Evolutionary conservation across 2,329 filamentous ascomycete genomes (phyloP).

Genomic region (Colletotrichum australisinense): DNA sequence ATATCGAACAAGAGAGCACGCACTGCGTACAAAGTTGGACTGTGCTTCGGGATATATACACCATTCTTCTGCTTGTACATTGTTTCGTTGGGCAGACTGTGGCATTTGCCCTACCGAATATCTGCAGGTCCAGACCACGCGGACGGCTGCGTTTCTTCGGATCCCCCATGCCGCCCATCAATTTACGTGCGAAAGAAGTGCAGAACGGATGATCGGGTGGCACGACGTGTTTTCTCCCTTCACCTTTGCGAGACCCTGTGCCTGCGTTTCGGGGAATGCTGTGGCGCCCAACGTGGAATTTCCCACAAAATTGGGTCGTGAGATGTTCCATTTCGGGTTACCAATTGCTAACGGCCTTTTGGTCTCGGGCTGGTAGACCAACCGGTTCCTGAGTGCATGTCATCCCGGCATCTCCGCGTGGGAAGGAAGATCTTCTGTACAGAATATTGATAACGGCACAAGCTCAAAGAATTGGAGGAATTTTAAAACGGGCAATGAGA

Average conservation of each 20-base stretch:
- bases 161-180: neutral
- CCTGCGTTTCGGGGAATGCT: neutral
- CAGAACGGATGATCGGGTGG: neutral
- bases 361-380: neutral
- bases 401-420: neutral
- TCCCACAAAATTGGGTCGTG: neutral
- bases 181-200: neutral
- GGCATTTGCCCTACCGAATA: neutral
- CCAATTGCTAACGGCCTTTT: neutral
- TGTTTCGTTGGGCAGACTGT: neutral
- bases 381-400: neutral
- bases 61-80: neutral
- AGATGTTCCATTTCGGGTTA: neutral
- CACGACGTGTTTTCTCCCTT: neutral
- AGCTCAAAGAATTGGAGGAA: neutral
- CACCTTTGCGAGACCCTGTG: neutral
- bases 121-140: neutral
- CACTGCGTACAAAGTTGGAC: neutral
- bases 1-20: no score
- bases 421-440: neutral
- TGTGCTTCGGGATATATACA: neutral
- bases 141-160: neutral
- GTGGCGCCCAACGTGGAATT: neutral
- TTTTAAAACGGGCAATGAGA: neutral
- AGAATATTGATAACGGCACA: neutral